Evolutionary conservation across 176 grass and related monocot species (phyloP), one percentile per base, ranked within the genome.

Genomic region (Saccharum officinarum): DNA sequence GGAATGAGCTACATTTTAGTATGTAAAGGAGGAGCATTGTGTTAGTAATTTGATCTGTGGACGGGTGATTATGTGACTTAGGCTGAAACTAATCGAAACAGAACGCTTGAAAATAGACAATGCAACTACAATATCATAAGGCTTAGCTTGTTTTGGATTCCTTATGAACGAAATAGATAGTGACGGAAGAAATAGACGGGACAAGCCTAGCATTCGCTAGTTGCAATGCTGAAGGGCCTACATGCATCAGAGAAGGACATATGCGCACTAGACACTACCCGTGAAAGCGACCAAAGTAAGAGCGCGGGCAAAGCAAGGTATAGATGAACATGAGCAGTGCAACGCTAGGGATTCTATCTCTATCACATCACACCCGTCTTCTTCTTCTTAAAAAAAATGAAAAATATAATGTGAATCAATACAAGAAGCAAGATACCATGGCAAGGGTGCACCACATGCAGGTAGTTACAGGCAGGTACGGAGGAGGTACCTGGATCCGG

Each of bases 401-500:
- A 52, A 18, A 52, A 34, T 52, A 52, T 52, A 52, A 52, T 52
- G 49, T 17, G 16, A 17, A 52, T 49, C 46, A 49, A 49, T 3
- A 47, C 46, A 52, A 52, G n/a, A n/a, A n/a, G n/a, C 49, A 54
- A 18, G 47, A 50, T 50, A 50, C 4, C 49, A 52, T 52, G 17
- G 15, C 47, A 50, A 50, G 47, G 12, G 47, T 46, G 46, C 46
- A 49, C 3, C 47, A 50, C 47, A 50, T 50, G 47, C 47, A 50
- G 47, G 47, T 50, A 50, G 46, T 47, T 47, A 14, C 46, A 49
- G 4, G 28, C 28, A 28, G 28, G 28, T 28, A 28, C 28, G 28
- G 28, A 28, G 28, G 4, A 14, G 13, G 14, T 52, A 52, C 91
- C 82, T 93, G 91, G 47, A 93, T 82, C 8, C 88, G 71, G 81